These are phyloP conservation scores for Raffaelea albimanens DNA, from an alignment of 2,329 filamentous ascomycete genomes.

Conservation along the genomic window DNA sequence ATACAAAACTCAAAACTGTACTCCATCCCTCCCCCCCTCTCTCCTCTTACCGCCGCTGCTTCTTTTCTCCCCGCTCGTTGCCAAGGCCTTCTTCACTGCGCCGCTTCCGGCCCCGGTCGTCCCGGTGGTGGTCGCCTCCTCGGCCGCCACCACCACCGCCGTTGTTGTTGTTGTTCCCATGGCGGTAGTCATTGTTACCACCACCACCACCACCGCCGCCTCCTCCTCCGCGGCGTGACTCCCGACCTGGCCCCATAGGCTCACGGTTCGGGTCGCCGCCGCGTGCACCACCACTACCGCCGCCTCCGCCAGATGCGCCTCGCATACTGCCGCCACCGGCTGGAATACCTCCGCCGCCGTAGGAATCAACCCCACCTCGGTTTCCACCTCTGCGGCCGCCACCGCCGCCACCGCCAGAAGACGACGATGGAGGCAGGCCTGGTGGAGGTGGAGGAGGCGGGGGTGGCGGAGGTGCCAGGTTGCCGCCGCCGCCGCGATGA, in stretches of 20 bases:
- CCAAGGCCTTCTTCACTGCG: slow-evolving; percentile 43
- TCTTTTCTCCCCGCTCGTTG: slow-evolving; percentile 41
- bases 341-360: neutral
- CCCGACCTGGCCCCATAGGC: slow-evolving; percentile 18
- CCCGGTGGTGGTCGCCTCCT: slow-evolving; percentile 22
- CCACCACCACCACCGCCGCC: slow-evolving; percentile 21
- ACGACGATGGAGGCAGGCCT: neutral
- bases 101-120: slow-evolving; percentile 31
- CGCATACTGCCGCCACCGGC: neutral
- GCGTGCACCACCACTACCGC: neutral
- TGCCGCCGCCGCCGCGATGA: slow-evolving; percentile 15
- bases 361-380: slow-evolving; percentile 14
- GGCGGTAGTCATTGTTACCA: slow-evolving; percentile 19
- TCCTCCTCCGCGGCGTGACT: slow-evolving; percentile 22
- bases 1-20: neutral
- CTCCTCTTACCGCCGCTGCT: slow-evolving; percentile 34
- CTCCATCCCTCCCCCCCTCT: neutral
- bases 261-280: slow-evolving; percentile 17
- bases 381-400: slow-evolving; percentile 14
- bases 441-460: slow-evolving; percentile 13
- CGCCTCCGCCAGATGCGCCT: neutral
- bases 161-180: neutral
- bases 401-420: slow-evolving; percentile 6
- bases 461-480: neutral
- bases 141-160: slow-evolving; percentile 16